Evolutionary conservation across 495 filamentous ascomycete genomes (phyloP).

Genomic region (Pyrenula aspistea): DNA sequence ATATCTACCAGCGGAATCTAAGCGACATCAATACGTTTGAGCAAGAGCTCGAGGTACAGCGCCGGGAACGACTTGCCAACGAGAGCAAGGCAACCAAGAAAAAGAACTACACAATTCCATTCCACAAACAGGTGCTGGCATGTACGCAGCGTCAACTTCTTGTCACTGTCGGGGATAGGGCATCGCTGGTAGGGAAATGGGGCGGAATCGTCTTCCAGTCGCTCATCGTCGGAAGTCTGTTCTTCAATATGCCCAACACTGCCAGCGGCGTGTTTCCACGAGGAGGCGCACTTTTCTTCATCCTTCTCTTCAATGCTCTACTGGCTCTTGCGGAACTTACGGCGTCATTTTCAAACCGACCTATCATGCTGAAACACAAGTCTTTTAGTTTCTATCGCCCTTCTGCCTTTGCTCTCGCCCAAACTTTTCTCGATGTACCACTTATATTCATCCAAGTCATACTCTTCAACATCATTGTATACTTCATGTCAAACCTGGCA

Average conservation of each 20-base stretch:
- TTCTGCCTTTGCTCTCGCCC: slow-evolving; percentile 63
- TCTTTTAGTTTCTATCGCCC: slow-evolving; percentile 75
- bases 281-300: slow-evolving; percentile 57
- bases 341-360: slow-evolving; percentile 53
- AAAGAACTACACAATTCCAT: slow-evolving; percentile 53
- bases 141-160: slow-evolving; percentile 56
- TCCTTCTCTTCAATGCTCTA: slow-evolving; percentile 70
- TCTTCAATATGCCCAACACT: slow-evolving; percentile 56
- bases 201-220: slow-evolving; percentile 57
- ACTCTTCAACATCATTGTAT: slow-evolving; percentile 65
- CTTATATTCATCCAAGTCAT: slow-evolving; percentile 56
- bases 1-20: slow-evolving; percentile 19
- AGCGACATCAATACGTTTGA: slow-evolving; percentile 40
- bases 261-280: slow-evolving; percentile 33
- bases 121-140: slow-evolving; percentile 53
- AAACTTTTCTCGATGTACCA: slow-evolving; percentile 65
- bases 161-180: slow-evolving; percentile 51
- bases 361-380: slow-evolving; percentile 74
- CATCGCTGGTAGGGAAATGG: slow-evolving; percentile 38
- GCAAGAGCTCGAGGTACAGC: slow-evolving; percentile 29
- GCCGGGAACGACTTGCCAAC: slow-evolving; percentile 32
- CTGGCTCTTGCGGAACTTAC: slow-evolving; percentile 69
- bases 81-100: slow-evolving; percentile 31
- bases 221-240: slow-evolving; percentile 65
- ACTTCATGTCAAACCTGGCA: slow-evolving; percentile 56